phyloP scores from a whole-genome alignment of 768 basidiomycete genomes.

The Mycena indigotica region DNA sequence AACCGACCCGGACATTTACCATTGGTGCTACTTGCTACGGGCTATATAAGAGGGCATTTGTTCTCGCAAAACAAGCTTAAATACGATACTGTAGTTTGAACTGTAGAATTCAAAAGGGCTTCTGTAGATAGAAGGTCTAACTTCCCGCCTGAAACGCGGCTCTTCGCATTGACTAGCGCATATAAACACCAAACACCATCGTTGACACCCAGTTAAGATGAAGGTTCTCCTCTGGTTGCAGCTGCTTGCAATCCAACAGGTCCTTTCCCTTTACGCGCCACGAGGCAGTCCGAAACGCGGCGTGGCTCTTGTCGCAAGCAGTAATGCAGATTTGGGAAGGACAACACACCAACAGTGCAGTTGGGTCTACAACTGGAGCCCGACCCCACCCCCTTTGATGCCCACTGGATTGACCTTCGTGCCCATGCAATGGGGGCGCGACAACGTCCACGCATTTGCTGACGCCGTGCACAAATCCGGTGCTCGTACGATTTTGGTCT shows the following conservation, averaged over 20 bases:
- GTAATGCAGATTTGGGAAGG: not conserved
- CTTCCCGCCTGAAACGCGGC: no score
- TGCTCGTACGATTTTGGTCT: constrained; percentile 7
- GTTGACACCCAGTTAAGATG: not conserved
- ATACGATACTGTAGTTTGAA: no score
- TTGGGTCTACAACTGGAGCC: constrained; percentile 16
- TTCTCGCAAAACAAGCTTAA: no score
- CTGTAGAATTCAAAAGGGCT: no score
- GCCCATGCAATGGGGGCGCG: constrained; percentile 26
- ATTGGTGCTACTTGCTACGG: no score
- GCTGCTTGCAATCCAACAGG: not conserved
- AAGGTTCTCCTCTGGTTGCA: not conserved
- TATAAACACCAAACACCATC: no score
- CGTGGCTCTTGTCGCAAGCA: constrained; percentile 4
- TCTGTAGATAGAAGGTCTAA: no score
- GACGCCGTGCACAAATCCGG: constrained; percentile 1
- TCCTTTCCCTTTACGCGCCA: not conserved
- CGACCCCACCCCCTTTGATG: not conserved
- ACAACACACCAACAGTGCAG: constrained; percentile 6
- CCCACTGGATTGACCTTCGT: constrained; percentile 11
- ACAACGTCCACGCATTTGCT: constrained; percentile 1
- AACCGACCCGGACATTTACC: no score
- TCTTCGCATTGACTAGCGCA: no score
- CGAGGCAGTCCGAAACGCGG: constrained; percentile 13
- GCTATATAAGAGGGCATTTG: no score